These are phyloP conservation scores for Alternaria viburni DNA, from an alignment of 2,329 filamentous ascomycete genomes.

Conservation along the genomic window DNA sequence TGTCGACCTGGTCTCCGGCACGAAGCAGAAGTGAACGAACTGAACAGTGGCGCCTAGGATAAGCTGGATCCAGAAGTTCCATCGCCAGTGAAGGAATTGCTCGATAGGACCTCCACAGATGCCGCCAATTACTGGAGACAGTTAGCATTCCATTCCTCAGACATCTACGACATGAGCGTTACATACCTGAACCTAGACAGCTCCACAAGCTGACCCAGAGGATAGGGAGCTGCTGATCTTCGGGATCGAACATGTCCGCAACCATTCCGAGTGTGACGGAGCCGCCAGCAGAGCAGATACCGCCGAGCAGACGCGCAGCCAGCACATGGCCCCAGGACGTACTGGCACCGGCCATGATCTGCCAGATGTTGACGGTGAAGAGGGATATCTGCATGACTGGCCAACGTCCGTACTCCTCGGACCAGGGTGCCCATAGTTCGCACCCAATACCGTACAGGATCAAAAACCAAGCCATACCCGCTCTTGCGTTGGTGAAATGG, in stretches of 20 bases:
- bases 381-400: constrained; percentile 75
- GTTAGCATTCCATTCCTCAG: background rate
- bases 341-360: constrained; percentile 67
- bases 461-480: constrained; percentile 77
- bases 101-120: constrained; percentile 81
- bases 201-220: constrained; percentile 60
- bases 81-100: constrained; percentile 71
- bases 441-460: constrained; percentile 83
- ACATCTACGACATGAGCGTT: too few relatives aligned
- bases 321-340: constrained; percentile 68
- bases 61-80: constrained; percentile 83
- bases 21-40: constrained; percentile 67
- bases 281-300: constrained; percentile 62
- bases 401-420: constrained; percentile 79
- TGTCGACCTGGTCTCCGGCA: constrained; percentile 78
- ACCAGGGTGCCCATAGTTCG: constrained; percentile 82
- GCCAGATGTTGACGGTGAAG: constrained; percentile 73
- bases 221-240: constrained; percentile 73
- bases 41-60: constrained; percentile 77
- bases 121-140: constrained; percentile 73
- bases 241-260: constrained; percentile 66
- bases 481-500: constrained; percentile 51
- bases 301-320: constrained; percentile 58
- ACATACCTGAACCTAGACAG: constrained; percentile 69
- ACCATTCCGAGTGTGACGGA: constrained; percentile 70